Evolutionary conservation across 305 asterid genomes (phyloP), one percentile per base, ranked within the genome.

Genomic region (Fraxinus sp.): DNA sequence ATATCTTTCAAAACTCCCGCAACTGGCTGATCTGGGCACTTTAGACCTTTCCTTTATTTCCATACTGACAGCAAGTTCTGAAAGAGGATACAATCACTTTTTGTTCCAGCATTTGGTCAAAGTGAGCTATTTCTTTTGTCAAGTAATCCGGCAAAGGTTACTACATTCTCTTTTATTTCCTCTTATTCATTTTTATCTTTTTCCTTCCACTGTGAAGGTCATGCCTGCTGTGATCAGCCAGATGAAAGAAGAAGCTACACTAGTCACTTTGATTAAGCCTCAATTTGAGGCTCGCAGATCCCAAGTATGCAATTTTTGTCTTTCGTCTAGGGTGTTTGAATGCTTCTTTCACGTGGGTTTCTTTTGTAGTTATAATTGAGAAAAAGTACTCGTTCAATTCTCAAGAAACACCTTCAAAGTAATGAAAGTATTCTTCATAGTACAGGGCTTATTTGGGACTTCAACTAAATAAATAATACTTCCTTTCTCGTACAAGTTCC

Each of bases 11-110:
- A 92, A 90, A 74, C 97, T 95, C 79, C 97, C 98, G 0, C 98
- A 92, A 92, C 24, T 93, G 91, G 97, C 94, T 82, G 97, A 94
- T 90, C 59, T 95, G 82, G 98, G 89, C 74, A 93, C 99, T n/a
- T 87, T 95, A 92, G 99, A 95, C 88, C 99, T 95, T 79, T 94
- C 99, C 59, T 95, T 95, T 79, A 95, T 94, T 81, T 94, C 99
- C 76, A 91, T 94, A 84, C 91, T 94, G 71, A 84, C 86, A 80
- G 99, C 94, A 93, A 83, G 94, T 84, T 81, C 80, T 73, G 24
- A 30, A 62, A 68, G 36, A 39, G 46, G 11, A 75, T 10, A 46
- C 80, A 64, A 39, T 39, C 46, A 39, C 24, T 24, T 73, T 62
- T 80, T 9, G 10, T 79, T 35, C 32, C 32, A 28, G 14, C n/a